A percentile compares a stretch with the other conserved stretches of the same genome.
These are phyloP conservation scores for Candida tunisiensis DNA, from an alignment of 1,139 yeast genomes.

Conservation along the genomic window DNA sequence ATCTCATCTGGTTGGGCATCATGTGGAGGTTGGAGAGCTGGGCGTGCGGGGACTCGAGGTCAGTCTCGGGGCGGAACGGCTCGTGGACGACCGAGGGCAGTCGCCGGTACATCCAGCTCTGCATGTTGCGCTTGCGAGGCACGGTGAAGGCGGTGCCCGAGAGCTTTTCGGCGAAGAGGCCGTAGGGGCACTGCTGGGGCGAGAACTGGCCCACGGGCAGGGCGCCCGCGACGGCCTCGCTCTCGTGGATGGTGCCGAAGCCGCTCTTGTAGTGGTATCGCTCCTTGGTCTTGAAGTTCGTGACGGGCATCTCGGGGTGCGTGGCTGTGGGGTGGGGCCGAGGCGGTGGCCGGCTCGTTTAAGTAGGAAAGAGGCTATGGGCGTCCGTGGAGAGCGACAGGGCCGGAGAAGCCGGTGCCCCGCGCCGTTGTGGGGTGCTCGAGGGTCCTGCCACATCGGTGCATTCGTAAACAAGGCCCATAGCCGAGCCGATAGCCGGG, in stretches of 20 bases:
- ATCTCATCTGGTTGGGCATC: constrained; percentile 13
- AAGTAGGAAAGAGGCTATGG: no score
- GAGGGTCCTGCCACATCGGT: no score
- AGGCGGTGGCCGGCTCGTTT: no score
- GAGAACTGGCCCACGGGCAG: constrained; percentile 11
- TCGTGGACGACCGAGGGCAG: constrained; percentile 12
- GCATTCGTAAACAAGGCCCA: no score
- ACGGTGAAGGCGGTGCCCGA: constrained; percentile 16
- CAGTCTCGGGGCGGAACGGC: constrained; percentile 5
- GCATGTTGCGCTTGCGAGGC: constrained; percentile 12
- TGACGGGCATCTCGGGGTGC: no score
- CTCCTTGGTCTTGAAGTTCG: no score
- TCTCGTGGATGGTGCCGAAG: background rate
- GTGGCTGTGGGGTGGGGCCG: no score
- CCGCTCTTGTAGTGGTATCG: background rate
- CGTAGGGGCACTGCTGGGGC: constrained; percentile 11
- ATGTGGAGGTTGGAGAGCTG: constrained; percentile 7
- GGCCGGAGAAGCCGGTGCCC: no score
- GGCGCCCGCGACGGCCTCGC: constrained; percentile 11
- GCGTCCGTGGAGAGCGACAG: no score
- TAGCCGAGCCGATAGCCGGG: no score
- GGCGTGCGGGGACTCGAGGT: constrained; percentile 2
- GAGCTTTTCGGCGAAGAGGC: constrained; percentile 14
- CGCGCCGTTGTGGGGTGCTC: no score
- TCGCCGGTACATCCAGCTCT: constrained; percentile 12